Evolutionary conservation across 345 rosid genomes (phyloP), one percentile per base, ranked within the genome.

Genomic region (Isatis tinctoria): DNA sequence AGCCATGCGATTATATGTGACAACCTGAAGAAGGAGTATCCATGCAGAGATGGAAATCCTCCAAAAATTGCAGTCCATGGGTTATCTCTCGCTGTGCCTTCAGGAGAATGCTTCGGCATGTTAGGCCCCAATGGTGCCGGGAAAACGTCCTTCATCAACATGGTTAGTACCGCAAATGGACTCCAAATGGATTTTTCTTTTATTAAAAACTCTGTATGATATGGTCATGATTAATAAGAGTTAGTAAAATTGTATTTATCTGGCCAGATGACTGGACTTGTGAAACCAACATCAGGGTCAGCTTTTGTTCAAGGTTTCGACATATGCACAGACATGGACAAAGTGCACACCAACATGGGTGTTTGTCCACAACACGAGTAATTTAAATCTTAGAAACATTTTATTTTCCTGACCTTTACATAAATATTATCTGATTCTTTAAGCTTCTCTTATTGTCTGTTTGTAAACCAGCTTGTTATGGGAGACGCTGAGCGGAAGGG

Each of bases 71-170:
- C 98, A 16, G 99, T 95, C 2, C 82, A 85, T 16, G 99, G 97
- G 36, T 75, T 95, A 74, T 92, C 98, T 79, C 97, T 95, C 51
- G 97, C 92, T 54, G 74, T 95, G 70, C 91, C 97, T 69, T 83
- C 83, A 47, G 97, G 96, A 67, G 97, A 95, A 80, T 95, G 99
- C 81, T 92, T 95, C 17, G 99, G 99, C 39, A 87, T 95, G 91
- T 91, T 92, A 60, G 98, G 99, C 56, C 99, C 99, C 4, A 95
- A 95, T 79, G 99, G 97, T 57, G 98, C 98, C 18, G 98, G 99
- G 37, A 95, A 95, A 72, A 89, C 99, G 27, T 92, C 97, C 40
- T 90, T 95, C 73, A 95, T 95, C 58, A 90, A 82, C 58, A 90
- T 95, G 99, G 99, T 92, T 30, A 79, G 86, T 85, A 48, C 65